These are phyloP conservation scores for Keithomyces neogunnii DNA, from an alignment of 2,329 filamentous ascomycete species.

Conservation along the genomic window DNA sequence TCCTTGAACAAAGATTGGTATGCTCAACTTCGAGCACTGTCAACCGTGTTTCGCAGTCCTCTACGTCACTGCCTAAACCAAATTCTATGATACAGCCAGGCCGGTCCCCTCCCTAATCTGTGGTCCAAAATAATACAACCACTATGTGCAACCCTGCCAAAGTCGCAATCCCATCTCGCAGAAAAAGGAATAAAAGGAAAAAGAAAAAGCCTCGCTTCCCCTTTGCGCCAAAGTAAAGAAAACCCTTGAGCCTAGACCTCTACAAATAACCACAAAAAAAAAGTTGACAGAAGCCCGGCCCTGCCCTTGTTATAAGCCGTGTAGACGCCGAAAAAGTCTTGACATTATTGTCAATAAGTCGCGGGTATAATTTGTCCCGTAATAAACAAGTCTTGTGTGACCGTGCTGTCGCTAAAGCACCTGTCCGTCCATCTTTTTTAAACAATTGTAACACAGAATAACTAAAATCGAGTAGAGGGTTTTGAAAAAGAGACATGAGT, in stretches of 20 bases:
- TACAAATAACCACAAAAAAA: neutral
- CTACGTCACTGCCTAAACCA: conserved; percentile 1
- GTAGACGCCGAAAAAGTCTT: neutral
- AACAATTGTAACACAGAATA: conserved; percentile 3
- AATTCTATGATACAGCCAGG: conserved; percentile 6
- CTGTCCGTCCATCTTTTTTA: neutral
- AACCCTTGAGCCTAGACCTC: neutral
- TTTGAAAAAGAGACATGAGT: conserved; percentile 1
- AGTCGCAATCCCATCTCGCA: neutral
- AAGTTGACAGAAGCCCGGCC: neutral
- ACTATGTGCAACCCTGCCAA: neutral
- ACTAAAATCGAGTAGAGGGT: conserved; percentile 10
- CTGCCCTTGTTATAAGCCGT: neutral
- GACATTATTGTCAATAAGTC: neutral
- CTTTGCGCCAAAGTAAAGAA: conserved; percentile 2
- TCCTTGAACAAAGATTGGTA: neutral
- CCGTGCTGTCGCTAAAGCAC: conserved; percentile 3
- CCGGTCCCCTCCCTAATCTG: neutral
- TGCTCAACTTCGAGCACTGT: neutral
- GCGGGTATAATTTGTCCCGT: neutral
- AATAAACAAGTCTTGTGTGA: neutral
- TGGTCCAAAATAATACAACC: conserved; percentile 6
- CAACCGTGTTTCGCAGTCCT: conserved; percentile 2
- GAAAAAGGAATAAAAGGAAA: neutral
- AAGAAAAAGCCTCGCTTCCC: neutral